phyloP scores from a whole-genome alignment of 202 grass and related monocot genomes.

The Panicum hallii region DNA sequence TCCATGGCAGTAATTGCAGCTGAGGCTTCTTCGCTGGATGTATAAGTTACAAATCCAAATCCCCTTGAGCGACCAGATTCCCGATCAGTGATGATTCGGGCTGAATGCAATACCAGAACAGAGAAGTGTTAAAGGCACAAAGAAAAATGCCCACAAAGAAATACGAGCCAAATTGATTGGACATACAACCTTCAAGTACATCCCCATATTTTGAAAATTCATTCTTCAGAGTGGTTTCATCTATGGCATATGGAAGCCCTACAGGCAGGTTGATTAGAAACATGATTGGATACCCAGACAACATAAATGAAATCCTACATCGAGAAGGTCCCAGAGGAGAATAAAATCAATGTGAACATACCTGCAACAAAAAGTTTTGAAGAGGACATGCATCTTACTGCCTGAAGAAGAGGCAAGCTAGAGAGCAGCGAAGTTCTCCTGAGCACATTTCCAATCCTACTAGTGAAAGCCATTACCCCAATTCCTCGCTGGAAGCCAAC shows the following conservation, averaged over 20 bases:
- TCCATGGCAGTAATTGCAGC: slow-evolving; percentile 81
- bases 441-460: slow-evolving; percentile 59
- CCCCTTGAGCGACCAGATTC: slow-evolving; percentile 79
- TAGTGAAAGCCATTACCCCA: slow-evolving; percentile 66
- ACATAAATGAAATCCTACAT: neutral
- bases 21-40: slow-evolving; percentile 64
- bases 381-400: slow-evolving; percentile 89
- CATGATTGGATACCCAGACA: neutral
- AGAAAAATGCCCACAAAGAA: neutral
- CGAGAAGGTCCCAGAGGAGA: neutral
- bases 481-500: neutral
- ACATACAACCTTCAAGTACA: slow-evolving; percentile 77
- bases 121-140: neutral
- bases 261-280: neutral
- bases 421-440: slow-evolving; percentile 53
- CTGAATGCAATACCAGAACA: slow-evolving; percentile 46
- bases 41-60: slow-evolving; percentile 88
- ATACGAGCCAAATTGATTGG: neutral
- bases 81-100: slow-evolving; percentile 72
- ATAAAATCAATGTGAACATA: slow-evolving; percentile 28
- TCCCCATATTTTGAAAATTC: slow-evolving; percentile 70
- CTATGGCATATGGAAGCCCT: slow-evolving; percentile 76
- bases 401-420: slow-evolving; percentile 63
- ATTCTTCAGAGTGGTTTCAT: slow-evolving; percentile 68
- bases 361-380: slow-evolving; percentile 86